Evolutionary conservation across 2,329 filamentous ascomycete species (phyloP).

Genomic region (Diaporthe humulicola): DNA sequence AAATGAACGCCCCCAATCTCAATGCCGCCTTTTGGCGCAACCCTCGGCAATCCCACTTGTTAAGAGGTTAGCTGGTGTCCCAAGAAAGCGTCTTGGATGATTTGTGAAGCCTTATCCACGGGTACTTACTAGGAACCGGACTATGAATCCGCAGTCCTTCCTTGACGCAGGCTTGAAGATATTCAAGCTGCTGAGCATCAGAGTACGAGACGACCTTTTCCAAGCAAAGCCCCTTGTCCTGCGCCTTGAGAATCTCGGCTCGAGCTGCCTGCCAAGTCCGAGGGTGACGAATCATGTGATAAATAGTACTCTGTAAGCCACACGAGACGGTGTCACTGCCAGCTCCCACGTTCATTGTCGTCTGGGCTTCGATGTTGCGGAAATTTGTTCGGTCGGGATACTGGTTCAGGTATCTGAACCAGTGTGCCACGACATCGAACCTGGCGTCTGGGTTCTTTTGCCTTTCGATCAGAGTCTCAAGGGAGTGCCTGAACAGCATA

Average conservation of each 20-base stretch:
- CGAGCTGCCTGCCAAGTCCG: background rate
- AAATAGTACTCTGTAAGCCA: background rate
- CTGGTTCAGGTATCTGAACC: background rate
- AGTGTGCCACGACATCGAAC: background rate
- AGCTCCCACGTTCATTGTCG: background rate
- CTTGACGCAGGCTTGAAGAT: background rate
- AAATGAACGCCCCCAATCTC: background rate
- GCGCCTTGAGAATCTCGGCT: background rate
- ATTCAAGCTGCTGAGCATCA: background rate
- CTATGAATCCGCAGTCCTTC: background rate
- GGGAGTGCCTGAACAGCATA: background rate
- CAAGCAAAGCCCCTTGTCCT: background rate
- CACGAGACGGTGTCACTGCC: background rate
- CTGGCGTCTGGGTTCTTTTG: background rate
- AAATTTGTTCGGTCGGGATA: background rate
- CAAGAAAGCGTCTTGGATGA: background rate
- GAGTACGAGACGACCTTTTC: background rate
- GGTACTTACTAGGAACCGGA: background rate
- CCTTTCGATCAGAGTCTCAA: background rate
- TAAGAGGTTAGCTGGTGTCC: background rate
- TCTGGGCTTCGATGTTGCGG: background rate
- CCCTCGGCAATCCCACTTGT: background rate
- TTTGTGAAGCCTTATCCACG: background rate
- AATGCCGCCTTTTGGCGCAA: background rate
- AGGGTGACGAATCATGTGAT: background rate